A percentile compares a stretch with the other conserved stretches of the same genome.
Conservation (phyloP, 2,329 filamentous ascomycete species). For the Lachnellula hyalina region DNA sequence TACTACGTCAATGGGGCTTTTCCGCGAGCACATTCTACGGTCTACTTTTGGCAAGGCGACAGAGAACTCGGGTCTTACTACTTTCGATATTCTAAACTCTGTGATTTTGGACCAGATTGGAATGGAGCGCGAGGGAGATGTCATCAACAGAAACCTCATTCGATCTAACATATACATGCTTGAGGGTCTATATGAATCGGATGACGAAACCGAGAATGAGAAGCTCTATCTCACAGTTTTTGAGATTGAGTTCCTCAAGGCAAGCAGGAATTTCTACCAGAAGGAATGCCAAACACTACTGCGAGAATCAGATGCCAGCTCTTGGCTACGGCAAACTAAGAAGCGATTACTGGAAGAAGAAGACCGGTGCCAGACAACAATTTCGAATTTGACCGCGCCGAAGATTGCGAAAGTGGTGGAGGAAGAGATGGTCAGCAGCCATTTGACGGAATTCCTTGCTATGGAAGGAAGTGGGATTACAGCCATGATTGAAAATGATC, state of each 20-base stretch:
- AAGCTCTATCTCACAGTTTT: constrained; percentile 83
- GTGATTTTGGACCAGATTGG: constrained; percentile 87
- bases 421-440: constrained; percentile 68
- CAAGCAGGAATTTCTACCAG: constrained; percentile 69
- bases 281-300: constrained; percentile 70
- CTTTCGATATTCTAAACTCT: constrained; percentile 71
- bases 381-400: constrained; percentile 64
- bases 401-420: constrained; percentile 78
- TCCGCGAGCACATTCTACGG: constrained; percentile 77
- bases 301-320: constrained; percentile 70
- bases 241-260: constrained; percentile 68
- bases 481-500: constrained; percentile 89
- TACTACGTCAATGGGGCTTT: constrained; percentile 77
- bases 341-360: constrained; percentile 74
- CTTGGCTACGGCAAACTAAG: constrained; percentile 73
- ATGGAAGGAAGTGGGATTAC: constrained; percentile 80
- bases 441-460: constrained; percentile 75
- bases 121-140: constrained; percentile 86
- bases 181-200: constrained; percentile 77
- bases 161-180: constrained; percentile 86
- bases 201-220: constrained; percentile 69
- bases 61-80: constrained; percentile 40
- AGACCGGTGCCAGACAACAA: constrained; percentile 75
- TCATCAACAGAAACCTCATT: constrained; percentile 77
- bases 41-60: constrained; percentile 37